A percentile compares a stretch with the other conserved stretches of the same genome.
These are phyloP conservation scores for Globisporangium radiosum DNA, from an alignment of 352 stramenopile species.

Conservation along the genomic window DNA sequence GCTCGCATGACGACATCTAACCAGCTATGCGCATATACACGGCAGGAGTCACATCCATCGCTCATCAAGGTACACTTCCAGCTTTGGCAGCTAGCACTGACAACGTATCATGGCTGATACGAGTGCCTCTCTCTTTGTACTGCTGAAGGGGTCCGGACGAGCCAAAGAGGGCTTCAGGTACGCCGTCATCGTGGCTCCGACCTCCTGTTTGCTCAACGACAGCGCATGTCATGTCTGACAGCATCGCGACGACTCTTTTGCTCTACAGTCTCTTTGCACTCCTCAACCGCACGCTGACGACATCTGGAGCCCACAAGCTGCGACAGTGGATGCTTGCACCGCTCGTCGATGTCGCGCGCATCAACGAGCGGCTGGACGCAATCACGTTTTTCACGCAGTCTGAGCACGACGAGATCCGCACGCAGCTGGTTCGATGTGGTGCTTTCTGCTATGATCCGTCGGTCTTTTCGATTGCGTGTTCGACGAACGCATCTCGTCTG, in stretches of 20 bases:
- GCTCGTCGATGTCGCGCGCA: slow-evolving; percentile 35
- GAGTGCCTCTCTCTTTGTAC: not conserved
- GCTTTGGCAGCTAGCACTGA: not conserved
- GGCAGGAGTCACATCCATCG: slow-evolving; percentile 72
- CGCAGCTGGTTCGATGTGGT: slow-evolving; percentile 31
- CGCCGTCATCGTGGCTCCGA: not conserved
- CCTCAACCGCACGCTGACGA: slow-evolving; percentile 76
- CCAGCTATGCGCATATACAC: not conserved
- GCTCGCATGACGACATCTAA: no score
- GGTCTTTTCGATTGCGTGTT: no score
- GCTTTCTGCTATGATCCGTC: slow-evolving; percentile 1
- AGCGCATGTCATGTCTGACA: not conserved
- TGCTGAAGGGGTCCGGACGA: slow-evolving; percentile 42
- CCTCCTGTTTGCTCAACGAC: not conserved
- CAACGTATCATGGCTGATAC: not conserved
- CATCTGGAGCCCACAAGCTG: slow-evolving; percentile 48
- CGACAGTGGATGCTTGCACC: slow-evolving; percentile 77
- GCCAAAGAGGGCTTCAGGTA: slow-evolving; percentile 85
- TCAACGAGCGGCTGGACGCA: slow-evolving; percentile 46
- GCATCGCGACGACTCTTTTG: not conserved
- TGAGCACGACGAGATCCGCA: slow-evolving; percentile 53
- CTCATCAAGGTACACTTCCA: slow-evolving; percentile 48
- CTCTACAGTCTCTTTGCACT: slow-evolving; percentile 57
- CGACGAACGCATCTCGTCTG: no score
- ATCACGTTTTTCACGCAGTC: slow-evolving; percentile 51